phyloP scores from a whole-genome alignment of 2,329 filamentous ascomycete species.

The Zelopaecilomyces penicillatus region DNA sequence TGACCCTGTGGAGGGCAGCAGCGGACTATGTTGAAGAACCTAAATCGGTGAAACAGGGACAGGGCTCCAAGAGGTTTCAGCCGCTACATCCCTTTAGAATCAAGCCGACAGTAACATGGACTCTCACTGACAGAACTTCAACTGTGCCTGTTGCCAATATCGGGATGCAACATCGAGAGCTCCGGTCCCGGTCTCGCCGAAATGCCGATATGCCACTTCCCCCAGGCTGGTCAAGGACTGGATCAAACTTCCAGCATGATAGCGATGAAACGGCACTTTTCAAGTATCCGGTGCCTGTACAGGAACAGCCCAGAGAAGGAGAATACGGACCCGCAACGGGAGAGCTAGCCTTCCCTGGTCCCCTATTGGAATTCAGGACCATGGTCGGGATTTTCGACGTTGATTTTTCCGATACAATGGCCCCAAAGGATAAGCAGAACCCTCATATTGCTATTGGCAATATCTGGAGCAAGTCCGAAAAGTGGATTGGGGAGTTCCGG shows the following conservation, averaged over 20 bases:
- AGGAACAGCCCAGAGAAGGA: constrained; percentile 22
- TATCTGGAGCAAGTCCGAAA: constrained; percentile 27
- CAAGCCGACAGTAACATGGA: constrained; percentile 29
- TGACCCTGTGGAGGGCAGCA: constrained; percentile 33
- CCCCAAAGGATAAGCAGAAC: constrained; percentile 25
- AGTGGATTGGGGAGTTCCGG: constrained; percentile 34
- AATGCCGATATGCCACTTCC: constrained; percentile 24
- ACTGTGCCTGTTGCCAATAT: constrained; percentile 27
- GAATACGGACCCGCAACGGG: constrained; percentile 21
- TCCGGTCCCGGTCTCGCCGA: constrained; percentile 26
- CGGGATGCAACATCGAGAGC: constrained; percentile 31
- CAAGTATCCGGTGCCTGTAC: constrained; percentile 34
- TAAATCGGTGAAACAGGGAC: constrained; percentile 21
- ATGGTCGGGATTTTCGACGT: constrained; percentile 32
- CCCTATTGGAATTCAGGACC: constrained; percentile 32
- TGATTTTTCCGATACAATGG: constrained; percentile 28
- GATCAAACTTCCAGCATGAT: constrained; percentile 30
- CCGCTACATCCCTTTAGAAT: constrained; percentile 30
- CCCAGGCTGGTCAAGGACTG: constrained; percentile 30
- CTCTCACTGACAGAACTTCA: constrained; percentile 29
- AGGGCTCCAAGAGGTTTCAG: constrained; percentile 26
- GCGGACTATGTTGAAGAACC: constrained; percentile 35
- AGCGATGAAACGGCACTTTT: constrained; percentile 31
- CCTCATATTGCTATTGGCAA: constrained; percentile 35
- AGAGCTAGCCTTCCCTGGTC: constrained; percentile 27